These are phyloP conservation scores for Xerocomus cyaneibrunnescens DNA, from an alignment of 1,284 basidiomycete species.

Conservation along the genomic window DNA sequence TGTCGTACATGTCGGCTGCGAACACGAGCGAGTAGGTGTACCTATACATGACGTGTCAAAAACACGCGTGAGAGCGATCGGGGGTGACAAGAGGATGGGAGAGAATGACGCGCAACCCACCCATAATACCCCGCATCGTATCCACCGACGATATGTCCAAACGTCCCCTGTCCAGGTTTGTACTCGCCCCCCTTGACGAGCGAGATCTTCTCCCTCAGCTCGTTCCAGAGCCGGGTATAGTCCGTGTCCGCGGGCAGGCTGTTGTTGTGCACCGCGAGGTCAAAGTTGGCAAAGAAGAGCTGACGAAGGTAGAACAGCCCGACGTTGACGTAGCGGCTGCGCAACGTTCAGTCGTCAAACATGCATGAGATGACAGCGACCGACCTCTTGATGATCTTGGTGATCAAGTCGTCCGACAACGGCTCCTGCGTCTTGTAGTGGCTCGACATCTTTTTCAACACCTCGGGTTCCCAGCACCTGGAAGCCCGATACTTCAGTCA, in stretches of 20 bases:
- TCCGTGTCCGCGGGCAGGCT: constrained; percentile 48
- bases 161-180: constrained; percentile 54
- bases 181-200: constrained; percentile 58
- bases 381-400: constrained; percentile 76
- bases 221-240: constrained; percentile 74
- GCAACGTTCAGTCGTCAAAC: neutral
- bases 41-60: constrained; percentile 1
- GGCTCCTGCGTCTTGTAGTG: constrained; percentile 75
- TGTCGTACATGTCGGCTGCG: constrained; percentile 36
- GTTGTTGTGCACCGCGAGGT: constrained; percentile 72
- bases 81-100: too few species aligned
- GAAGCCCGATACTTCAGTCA: neutral
- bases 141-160: constrained; percentile 26
- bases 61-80: too few species aligned
- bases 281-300: constrained; percentile 80
- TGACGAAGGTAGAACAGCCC: constrained; percentile 77
- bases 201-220: constrained; percentile 63
- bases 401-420: constrained; percentile 68
- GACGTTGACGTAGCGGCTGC: constrained; percentile 75
- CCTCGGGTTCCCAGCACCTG: constrained; percentile 78
- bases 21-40: constrained; percentile 36
- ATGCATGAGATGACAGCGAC: neutral
- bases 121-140: constrained; percentile 82
- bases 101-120: constrained; percentile 10
- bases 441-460: constrained; percentile 65